phyloP scores from a whole-genome alignment of 192 early-diverging fungal species.

The Linnemannia schmuckeri region DNA sequence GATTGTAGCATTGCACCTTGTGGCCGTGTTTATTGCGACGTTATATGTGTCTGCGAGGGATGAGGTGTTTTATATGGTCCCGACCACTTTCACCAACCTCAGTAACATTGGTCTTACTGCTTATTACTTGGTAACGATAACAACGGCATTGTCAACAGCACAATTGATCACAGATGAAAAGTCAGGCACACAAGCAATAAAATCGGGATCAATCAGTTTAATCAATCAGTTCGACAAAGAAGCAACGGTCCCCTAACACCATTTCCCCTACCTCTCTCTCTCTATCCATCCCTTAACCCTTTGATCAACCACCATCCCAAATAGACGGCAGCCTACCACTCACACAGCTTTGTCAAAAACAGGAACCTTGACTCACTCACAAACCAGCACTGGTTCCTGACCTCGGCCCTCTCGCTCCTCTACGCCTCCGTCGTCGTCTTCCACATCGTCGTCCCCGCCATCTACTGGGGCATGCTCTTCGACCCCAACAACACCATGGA shows the following conservation, averaged over 20 bases:
- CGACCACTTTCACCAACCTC: slow-evolving; percentile 53
- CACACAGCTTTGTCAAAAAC: slow-evolving; percentile 6
- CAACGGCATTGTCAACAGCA: not conserved
- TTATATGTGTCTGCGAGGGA: slow-evolving; percentile 50
- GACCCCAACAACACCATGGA: slow-evolving; percentile 57
- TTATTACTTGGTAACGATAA: slow-evolving; percentile 40
- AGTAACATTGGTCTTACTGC: slow-evolving; percentile 53
- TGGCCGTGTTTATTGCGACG: slow-evolving; percentile 47
- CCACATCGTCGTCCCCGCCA: slow-evolving; percentile 50
- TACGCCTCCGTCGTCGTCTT: slow-evolving; percentile 45
- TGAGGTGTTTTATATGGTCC: slow-evolving; percentile 53
- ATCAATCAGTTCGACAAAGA: not conserved
- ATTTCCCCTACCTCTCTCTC: not conserved
- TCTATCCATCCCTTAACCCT: not conserved
- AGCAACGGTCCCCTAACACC: not conserved
- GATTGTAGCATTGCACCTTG: slow-evolving; percentile 28
- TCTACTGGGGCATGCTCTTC: slow-evolving; percentile 53
- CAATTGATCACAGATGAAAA: too few relatives aligned
- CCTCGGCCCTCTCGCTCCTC: slow-evolving; percentile 37
- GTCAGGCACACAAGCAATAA: not conserved
- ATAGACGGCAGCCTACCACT: slow-evolving; percentile 51
- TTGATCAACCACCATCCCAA: too few relatives aligned
- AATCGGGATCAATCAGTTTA: not conserved
- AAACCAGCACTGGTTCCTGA: slow-evolving; percentile 51
- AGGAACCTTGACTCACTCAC: slow-evolving; percentile 20